Base-by-base conservation (phyloP, 495 filamentous ascomycete genomes). In the Astrocystis sublimbata region DNA sequence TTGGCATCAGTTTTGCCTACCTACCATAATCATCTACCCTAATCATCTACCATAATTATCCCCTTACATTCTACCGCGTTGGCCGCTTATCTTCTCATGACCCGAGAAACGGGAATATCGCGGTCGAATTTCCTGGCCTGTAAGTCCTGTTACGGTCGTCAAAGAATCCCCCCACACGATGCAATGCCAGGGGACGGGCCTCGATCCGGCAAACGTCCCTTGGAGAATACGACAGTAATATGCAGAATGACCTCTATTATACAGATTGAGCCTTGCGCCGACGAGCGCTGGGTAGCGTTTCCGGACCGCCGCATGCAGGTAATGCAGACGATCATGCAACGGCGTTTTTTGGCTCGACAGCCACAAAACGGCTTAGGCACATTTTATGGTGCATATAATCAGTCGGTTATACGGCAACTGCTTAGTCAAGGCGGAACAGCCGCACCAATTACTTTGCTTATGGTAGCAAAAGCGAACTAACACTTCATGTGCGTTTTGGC, bases 31-130 rank as follows among this genome's bases (percentile, higher is more conserved):
- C 17, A n/a, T 47, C 23, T 17, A 7, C n/a, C 15, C 19, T 24
- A 10, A 4, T n/a, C 35, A 13, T 38, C 17, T 26, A 49, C 9
- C 13, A 15, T n/a, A n/a, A 2, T 1, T n/a, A 3, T 26, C 21
- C 15, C 15, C 9, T 15, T 4, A 8, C 41, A 30, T 5, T 17
- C n/a, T n/a, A n/a, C n/a, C n/a, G n/a, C n/a, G 17, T 9, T 30
- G 8, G 6, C 26, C 5, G 5, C 15, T 9, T 30, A 15, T 31
- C 12, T 17, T 8, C 2, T 49, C 6, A n/a, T n/a, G 26, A 21
- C 33, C 52, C 52, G 52, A 42, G 21, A 56, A 30, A 42, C 52
- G 52, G 52, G 52, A 35, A 56, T 38, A 56, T 38, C 12, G 31
- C 52, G 52, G 52, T n/a, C 52, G n/a, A 26, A 41, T 30, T 15